Conservation (phyloP, 2,329 filamentous ascomycete species). For the Arthrobotrys sphaeroides region DNA sequence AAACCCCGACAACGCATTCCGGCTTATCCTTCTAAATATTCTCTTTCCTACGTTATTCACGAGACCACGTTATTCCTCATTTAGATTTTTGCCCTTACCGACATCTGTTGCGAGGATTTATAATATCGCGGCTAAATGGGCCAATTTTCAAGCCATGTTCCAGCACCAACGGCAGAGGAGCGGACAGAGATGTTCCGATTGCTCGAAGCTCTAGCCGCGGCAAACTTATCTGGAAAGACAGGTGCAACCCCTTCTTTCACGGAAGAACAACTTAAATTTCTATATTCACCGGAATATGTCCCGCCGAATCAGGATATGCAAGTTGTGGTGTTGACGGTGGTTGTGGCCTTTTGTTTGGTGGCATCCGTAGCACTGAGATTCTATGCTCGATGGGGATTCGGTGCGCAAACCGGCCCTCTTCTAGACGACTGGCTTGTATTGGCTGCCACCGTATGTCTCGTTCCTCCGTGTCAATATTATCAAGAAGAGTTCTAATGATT, state of each 20-base stretch:
- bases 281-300: conserved; percentile 32
- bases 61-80: too few relatives aligned
- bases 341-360: conserved; percentile 15
- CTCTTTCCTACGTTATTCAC: too few relatives aligned
- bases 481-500: background rate
- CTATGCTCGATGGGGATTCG: conserved; percentile 12
- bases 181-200: conserved; percentile 17
- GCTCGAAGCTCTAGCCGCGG: background rate
- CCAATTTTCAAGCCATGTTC: conserved; percentile 27
- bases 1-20: too few relatives aligned
- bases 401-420: conserved; percentile 1
- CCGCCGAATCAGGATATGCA: conserved; percentile 10
- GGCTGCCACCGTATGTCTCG: conserved; percentile 4
- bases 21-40: too few relatives aligned
- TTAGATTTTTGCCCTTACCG: too few relatives aligned
- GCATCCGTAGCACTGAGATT: conserved; percentile 21
- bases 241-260: background rate
- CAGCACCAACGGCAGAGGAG: conserved; percentile 23
- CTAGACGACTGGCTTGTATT: conserved; percentile 27
- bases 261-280: conserved; percentile 9
- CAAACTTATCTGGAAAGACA: background rate
- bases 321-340: conserved; percentile 5
- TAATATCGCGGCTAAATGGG: background rate
- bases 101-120: too few relatives aligned
- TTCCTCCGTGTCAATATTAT: background rate